Evolutionary conservation across 768 basidiomycete species (phyloP).

Genomic region (Leccinum variicolor): DNA sequence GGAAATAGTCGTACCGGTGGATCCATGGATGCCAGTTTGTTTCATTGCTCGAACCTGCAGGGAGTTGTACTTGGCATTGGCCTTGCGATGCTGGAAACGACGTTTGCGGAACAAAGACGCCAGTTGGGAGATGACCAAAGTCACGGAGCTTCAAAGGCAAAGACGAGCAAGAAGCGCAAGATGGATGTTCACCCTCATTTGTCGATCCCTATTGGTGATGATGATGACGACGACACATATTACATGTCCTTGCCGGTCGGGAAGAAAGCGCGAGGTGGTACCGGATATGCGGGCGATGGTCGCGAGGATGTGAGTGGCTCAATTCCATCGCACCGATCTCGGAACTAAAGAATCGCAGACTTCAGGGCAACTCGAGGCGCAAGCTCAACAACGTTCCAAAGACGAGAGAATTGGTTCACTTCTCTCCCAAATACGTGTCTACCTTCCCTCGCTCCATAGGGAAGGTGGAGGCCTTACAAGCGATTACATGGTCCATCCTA

Average conservation of each 20-base stretch:
- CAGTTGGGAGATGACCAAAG: slow-evolving; percentile 28
- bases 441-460: slow-evolving; percentile 78
- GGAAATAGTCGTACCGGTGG: slow-evolving; percentile 44
- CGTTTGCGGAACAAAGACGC: slow-evolving; percentile 56
- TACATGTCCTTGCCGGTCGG: slow-evolving; percentile 40
- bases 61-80: slow-evolving; percentile 91
- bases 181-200: slow-evolving; percentile 27
- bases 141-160: slow-evolving; percentile 25
- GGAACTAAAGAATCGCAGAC: slow-evolving; percentile 43
- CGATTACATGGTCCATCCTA: slow-evolving; percentile 91
- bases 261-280: slow-evolving; percentile 74
- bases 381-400: slow-evolving; percentile 64
- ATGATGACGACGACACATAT: slow-evolving; percentile 55
- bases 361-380: slow-evolving; percentile 77
- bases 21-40: slow-evolving; percentile 55
- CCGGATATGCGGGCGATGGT: slow-evolving; percentile 81
- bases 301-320: slow-evolving; percentile 74
- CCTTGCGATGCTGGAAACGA: slow-evolving; percentile 77
- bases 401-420: slow-evolving; percentile 72
- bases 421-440: slow-evolving; percentile 71
- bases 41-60: slow-evolving; percentile 88
- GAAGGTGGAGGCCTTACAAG: slow-evolving; percentile 74
- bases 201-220: slow-evolving; percentile 34
- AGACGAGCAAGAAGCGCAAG: slow-evolving; percentile 42
- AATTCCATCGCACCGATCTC: not conserved